Conservation (phyloP, 2,329 filamentous ascomycete species). For the Pezicula radicicola region DNA sequence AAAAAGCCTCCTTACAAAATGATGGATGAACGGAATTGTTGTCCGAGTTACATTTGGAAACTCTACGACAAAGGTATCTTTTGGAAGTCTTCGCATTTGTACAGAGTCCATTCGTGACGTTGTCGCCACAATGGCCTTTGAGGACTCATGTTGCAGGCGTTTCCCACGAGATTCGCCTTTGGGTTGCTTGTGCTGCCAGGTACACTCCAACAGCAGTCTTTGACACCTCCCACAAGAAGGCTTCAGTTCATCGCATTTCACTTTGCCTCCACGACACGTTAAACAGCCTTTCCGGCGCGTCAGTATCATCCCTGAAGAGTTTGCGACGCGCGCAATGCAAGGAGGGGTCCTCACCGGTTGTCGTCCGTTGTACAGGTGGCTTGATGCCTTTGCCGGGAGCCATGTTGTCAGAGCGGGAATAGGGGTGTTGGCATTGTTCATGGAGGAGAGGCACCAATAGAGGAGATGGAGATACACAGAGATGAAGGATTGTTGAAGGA, state of each 20-base stretch:
- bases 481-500: neutral
- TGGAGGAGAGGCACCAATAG: neutral
- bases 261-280: constrained; percentile 66
- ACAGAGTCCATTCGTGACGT: constrained; percentile 1
- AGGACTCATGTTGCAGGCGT: constrained; percentile 8
- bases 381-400: constrained; percentile 27
- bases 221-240: constrained; percentile 50
- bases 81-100: constrained; percentile 6
- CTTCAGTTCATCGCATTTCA: constrained; percentile 69
- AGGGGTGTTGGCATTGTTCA: neutral
- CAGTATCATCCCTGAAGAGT: neutral
- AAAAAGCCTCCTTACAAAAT: constrained; percentile 13
- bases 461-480: neutral
- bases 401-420: constrained; percentile 10
- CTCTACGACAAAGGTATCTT: constrained; percentile 26
- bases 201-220: constrained; percentile 23
- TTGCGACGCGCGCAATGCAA: neutral
- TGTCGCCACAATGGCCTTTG: constrained; percentile 2
- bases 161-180: constrained; percentile 20
- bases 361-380: constrained; percentile 24
- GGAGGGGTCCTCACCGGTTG: constrained; percentile 19
- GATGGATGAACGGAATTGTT: constrained; percentile 26
- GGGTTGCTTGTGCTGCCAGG: constrained; percentile 12
- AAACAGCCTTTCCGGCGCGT: constrained; percentile 52
- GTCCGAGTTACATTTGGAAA: constrained; percentile 23